Base-by-base conservation (phyloP, 2,329 filamentous ascomycete species). In the Elsinoe australis region DNA sequence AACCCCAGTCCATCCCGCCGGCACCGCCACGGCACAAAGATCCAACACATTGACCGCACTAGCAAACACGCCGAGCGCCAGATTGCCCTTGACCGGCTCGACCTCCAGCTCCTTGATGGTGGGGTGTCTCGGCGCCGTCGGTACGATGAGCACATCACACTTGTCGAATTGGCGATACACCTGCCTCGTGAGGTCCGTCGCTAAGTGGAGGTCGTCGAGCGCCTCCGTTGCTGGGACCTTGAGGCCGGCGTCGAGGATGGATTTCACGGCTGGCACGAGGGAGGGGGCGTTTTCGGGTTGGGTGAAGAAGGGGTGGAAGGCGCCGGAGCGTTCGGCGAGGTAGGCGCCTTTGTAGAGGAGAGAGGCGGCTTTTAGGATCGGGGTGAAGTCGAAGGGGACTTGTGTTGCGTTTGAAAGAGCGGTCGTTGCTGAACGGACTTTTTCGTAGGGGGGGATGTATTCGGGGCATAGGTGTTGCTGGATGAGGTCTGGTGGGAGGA, bases 21-120 rank as follows among this genome's bases (percentile, higher is more conserved):
- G 74, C n/a, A 79, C 65, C 1, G 73, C 68, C 7, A 77, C 55
- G 2, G 71, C 75, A 31, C 71, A 72, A 55, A 79, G 67, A 58
- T 81, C 77, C 14, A 81, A 59, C 21, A 81, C 74, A 54, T 81
- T 81, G 12, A 72, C 78, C 56, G 75, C 79, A 56, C 80, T 78
- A 0, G 76, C 79, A 49, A 79, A 80, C 31, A 68, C 71, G 4
- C 76, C 75, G 4, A 79, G 57, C 3, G 67, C 60, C 3, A 73
- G 73, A 54, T 81, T 81, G 56, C 74, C 69, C 12, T 59, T 61
- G 17, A 81, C 66, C 0, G 77, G 77, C 33, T 78, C 71, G 2
- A 61, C 61, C 1, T 67, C 62, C 38, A 81, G 67, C 50, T 77
- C 68, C 14, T 69, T 64, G 2, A 79, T 67, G 0, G 71, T 77